Percentiles rank a stretch among this genome's conserved stretches.
Evolutionary conservation across 2,329 filamentous ascomycete genomes (phyloP).

Genomic region (Neobulgaria alba): DNA sequence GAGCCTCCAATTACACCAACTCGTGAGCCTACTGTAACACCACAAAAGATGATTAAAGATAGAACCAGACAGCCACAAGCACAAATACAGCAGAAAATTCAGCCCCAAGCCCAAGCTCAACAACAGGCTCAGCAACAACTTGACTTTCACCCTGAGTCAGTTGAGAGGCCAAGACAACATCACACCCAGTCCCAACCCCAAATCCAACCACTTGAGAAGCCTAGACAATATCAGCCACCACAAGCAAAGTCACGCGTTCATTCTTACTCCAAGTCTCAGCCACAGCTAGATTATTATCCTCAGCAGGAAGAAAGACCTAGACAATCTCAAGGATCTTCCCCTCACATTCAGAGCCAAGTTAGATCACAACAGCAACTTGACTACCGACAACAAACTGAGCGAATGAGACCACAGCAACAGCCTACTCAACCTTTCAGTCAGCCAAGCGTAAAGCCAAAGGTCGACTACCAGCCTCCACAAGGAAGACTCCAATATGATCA

Average conservation of each 20-base stretch:
- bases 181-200: conserved; percentile 8
- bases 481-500: conserved; percentile 20
- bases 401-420: background rate
- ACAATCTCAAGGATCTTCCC: too few species aligned
- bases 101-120: background rate
- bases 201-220: background rate
- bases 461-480: conserved; percentile 6
- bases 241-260: conserved; percentile 7
- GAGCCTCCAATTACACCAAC: conserved; percentile 36
- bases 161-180: conserved; percentile 8
- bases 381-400: conserved; percentile 5
- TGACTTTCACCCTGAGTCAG: conserved; percentile 6
- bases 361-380: conserved; percentile 9
- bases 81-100: conserved; percentile 1
- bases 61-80: conserved; percentile 15
- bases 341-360: background rate
- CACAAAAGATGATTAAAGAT: conserved; percentile 37
- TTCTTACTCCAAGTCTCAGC: conserved; percentile 8
- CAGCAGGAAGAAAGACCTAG: too few species aligned
- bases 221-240: conserved; percentile 8
- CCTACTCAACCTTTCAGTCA: background rate
- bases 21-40: conserved; percentile 41
- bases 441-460: background rate
- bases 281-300: conserved; percentile 15
- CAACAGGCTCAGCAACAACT: background rate